Conservation (phyloP, 2,329 filamentous ascomycete genomes). For the Cladophialophora exuberans region DNA sequence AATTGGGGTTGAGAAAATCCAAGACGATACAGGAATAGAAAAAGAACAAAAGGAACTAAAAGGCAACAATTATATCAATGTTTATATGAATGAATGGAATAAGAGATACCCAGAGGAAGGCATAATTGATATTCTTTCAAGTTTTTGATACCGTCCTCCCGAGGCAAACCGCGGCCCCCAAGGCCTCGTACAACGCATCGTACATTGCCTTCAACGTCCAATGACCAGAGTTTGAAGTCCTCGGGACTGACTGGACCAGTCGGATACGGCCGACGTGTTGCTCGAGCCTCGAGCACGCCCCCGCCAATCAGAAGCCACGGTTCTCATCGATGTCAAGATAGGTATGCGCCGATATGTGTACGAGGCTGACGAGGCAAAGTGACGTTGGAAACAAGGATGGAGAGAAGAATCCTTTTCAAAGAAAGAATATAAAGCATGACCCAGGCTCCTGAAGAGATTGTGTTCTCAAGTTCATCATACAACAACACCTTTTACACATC, state of each 20-base stretch:
- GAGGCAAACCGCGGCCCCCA: too few species aligned
- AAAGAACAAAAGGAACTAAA: not conserved
- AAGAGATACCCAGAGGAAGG: not conserved
- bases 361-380: conserved; percentile 7
- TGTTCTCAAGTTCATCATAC: not conserved
- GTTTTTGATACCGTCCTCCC: too few species aligned
- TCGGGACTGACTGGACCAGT: too few species aligned
- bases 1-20: conserved; percentile 21
- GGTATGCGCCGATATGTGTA: conserved; percentile 16
- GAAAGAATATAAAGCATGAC: not conserved
- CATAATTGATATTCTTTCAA: not conserved
- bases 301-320: conserved; percentile 1
- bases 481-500: not conserved
- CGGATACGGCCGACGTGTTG: too few species aligned
- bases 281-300: not conserved
- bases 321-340: conserved; percentile 5
- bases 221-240: too few species aligned
- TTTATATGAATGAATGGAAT: too few species aligned
- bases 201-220: not conserved
- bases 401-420: not conserved
- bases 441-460: too few species aligned
- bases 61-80: too few species aligned
- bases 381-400: not conserved
- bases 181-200: not conserved
- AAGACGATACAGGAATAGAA: conserved; percentile 13